phyloP scores from a whole-genome alignment of 2,329 filamentous ascomycete genomes.

The Sporothrix euskadiensis region DNA sequence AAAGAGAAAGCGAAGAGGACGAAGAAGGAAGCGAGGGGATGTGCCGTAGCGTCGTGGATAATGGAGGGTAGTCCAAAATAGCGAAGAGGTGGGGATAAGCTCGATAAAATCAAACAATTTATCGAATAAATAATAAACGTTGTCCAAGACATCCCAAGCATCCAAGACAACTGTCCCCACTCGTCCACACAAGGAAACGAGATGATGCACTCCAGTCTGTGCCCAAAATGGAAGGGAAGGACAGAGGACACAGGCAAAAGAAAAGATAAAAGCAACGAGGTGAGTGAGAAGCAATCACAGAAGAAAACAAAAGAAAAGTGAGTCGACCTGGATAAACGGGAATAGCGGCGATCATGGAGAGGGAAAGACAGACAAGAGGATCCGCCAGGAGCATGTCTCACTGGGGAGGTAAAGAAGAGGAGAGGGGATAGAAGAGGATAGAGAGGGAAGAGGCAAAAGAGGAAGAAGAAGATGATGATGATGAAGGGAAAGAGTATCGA shows the following conservation, averaged over 20 bases:
- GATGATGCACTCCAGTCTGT: neutral
- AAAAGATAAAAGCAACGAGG: neutral
- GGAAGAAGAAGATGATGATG: neutral
- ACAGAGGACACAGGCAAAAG: neutral
- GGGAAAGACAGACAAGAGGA: neutral
- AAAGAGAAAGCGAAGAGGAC: neutral
- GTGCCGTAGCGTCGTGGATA: neutral
- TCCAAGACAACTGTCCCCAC: neutral
- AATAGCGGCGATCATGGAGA: slow-evolving; percentile 11
- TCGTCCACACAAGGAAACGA: neutral
- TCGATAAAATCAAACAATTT: neutral
- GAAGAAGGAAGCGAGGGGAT: slow-evolving; percentile 12
- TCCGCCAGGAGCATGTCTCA: neutral
- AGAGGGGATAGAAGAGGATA: neutral
- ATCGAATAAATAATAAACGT: neutral
- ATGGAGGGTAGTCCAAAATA: neutral
- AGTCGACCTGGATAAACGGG: neutral
- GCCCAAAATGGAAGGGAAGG: neutral
- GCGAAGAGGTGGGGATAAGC: neutral
- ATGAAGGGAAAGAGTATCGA: neutral
- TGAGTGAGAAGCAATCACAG: neutral
- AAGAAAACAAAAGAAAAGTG: neutral
- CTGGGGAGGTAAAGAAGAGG: neutral
- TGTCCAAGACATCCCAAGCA: neutral
- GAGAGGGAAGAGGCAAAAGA: neutral